These are phyloP conservation scores for Diutina catenulata DNA, from an alignment of 1,139 yeast species.

Conservation along the genomic window DNA sequence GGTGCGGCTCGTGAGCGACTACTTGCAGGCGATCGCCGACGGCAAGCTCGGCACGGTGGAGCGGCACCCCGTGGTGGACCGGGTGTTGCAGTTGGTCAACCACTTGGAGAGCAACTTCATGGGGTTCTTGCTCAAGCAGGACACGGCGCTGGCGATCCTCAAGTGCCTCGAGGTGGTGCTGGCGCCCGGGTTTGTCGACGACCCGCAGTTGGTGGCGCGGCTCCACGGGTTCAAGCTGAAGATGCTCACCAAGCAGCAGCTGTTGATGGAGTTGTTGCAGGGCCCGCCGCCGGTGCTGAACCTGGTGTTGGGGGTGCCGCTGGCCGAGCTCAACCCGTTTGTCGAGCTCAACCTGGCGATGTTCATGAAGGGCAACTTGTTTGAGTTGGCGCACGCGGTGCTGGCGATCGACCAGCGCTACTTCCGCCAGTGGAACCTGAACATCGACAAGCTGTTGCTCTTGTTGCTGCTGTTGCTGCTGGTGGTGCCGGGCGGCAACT, in stretches of 20 bases:
- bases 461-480: conserved; percentile 21
- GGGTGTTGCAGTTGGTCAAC: conserved; percentile 15
- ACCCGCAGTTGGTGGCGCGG: background rate
- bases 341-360: conserved; percentile 21
- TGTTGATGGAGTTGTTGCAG: conserved; percentile 19
- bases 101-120: conserved; percentile 24
- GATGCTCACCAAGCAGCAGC: conserved; percentile 26
- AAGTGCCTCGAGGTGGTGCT: conserved; percentile 20
- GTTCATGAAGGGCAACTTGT: conserved; percentile 22
- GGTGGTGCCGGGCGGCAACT: conserved; percentile 16
- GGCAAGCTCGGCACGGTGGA: conserved; percentile 13
- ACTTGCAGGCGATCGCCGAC: conserved; percentile 13
- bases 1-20: conserved; percentile 23
- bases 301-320: background rate
- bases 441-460: conserved; percentile 34
- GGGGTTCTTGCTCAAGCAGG: conserved; percentile 29
- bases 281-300: background rate
- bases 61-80: conserved; percentile 8
- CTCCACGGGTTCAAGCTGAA: conserved; percentile 17
- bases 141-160: conserved; percentile 28
- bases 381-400: conserved; percentile 42
- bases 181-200: conserved; percentile 6
- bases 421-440: conserved; percentile 63
- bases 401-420: conserved; percentile 47
- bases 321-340: conserved; percentile 14